Conservation (phyloP, 2,329 filamentous ascomycete species). For the Ascomycota sp. region DNA sequence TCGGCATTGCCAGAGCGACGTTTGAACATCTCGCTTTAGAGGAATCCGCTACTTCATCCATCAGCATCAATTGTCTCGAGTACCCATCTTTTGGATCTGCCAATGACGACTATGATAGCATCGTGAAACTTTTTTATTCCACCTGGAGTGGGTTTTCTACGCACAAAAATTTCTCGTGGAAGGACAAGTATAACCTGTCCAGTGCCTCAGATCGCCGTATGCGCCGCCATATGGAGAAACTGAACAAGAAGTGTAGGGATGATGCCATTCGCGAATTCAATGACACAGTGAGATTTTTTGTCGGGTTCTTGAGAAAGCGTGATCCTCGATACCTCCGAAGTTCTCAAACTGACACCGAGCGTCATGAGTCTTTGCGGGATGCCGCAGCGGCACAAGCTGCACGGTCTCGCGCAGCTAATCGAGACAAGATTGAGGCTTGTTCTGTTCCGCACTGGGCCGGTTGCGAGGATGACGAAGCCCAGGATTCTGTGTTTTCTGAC, state of each 20-base stretch:
- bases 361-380: constrained; percentile 57
- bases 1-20: too few relatives aligned
- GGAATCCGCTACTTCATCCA: too few relatives aligned
- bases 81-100: constrained; percentile 9
- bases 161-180: constrained; percentile 73
- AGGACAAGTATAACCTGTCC: constrained; percentile 61
- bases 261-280: constrained; percentile 78
- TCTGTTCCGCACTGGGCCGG: constrained; percentile 59
- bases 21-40: too few relatives aligned
- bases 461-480: constrained; percentile 30
- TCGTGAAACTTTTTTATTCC: constrained; percentile 64
- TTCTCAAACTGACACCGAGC: constrained; percentile 56
- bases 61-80: too few relatives aligned
- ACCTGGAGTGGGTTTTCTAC: constrained; percentile 69
- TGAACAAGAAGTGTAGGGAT: constrained; percentile 70
- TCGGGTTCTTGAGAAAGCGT: constrained; percentile 75
- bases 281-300: constrained; percentile 68
- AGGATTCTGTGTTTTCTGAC: constrained; percentile 39
- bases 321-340: constrained; percentile 72
- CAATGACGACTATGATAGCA: constrained; percentile 48
- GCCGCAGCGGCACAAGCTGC: constrained; percentile 71
- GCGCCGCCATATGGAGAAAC: constrained; percentile 79
- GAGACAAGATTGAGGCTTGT: constrained; percentile 46
- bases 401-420: constrained; percentile 60
- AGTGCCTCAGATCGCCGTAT: constrained; percentile 75